Evolutionary conservation across 176 grass and related monocot genomes (phyloP).

Genomic region (Rhynchospora pubera): DNA sequence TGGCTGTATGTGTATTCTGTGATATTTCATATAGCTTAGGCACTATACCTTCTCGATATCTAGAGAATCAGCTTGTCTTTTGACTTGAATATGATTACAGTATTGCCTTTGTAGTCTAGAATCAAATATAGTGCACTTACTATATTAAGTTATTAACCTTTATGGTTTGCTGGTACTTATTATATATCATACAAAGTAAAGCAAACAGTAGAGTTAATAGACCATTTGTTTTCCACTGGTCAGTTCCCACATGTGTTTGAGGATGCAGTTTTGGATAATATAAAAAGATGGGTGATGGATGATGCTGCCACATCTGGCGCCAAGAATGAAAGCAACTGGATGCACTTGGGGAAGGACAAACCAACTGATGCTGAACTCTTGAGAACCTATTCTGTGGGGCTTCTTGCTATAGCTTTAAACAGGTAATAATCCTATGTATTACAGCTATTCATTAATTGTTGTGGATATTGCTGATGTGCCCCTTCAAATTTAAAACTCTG

Average conservation of each 20-base stretch:
- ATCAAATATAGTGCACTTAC: background rate
- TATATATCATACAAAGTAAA: background rate
- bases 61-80: background rate
- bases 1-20: background rate
- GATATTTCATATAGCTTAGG: background rate
- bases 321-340: conserved; percentile 42
- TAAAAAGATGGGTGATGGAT: conserved; percentile 68
- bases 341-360: conserved; percentile 50
- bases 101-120: background rate
- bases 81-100: background rate
- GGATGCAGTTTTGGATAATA: conserved; percentile 61
- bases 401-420: conserved; percentile 72
- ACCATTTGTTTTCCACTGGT: conserved; percentile 19
- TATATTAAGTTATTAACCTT: background rate
- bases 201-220: conserved; percentile 1
- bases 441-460: background rate
- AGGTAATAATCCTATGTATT: conserved; percentile 36
- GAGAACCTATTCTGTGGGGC: conserved; percentile 68
- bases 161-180: background rate
- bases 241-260: conserved; percentile 79
- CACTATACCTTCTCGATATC: background rate
- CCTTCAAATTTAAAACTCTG: background rate
- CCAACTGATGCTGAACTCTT: conserved; percentile 64
- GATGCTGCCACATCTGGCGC: conserved; percentile 35
- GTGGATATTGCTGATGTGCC: background rate